phyloP scores from a whole-genome alignment of 2,329 filamentous ascomycete genomes.

The Claviceps sp. region DNA sequence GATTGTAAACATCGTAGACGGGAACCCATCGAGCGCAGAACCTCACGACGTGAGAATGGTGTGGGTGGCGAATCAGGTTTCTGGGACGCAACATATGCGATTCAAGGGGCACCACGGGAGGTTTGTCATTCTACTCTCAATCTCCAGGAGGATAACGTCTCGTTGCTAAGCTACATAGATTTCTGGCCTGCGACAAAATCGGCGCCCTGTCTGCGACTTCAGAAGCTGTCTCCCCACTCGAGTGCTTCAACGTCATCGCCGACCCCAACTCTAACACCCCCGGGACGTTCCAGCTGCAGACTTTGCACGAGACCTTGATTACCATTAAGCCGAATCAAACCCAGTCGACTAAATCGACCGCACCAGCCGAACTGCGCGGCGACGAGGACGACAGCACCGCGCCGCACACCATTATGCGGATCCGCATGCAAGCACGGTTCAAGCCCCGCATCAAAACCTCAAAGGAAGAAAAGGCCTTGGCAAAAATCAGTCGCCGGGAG shows the following conservation, averaged over 20 bases:
- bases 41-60: constrained; percentile 94
- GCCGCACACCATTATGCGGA: constrained; percentile 59
- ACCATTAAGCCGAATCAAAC: constrained; percentile 39
- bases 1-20: constrained; percentile 81
- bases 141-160: too few species aligned
- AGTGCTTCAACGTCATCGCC: constrained; percentile 62
- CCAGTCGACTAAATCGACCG: constrained; percentile 30
- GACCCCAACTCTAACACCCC: constrained; percentile 35
- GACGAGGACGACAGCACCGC: constrained; percentile 51
- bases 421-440: constrained; percentile 92
- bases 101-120: constrained; percentile 86
- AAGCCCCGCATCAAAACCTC: constrained; percentile 69
- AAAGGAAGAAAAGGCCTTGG: constrained; percentile 70
- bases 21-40: constrained; percentile 70
- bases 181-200: constrained; percentile 73
- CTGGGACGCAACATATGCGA: constrained; percentile 67
- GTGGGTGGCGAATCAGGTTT: constrained; percentile 77
- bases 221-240: constrained; percentile 71
- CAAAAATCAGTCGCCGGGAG: constrained; percentile 78
- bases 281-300: constrained; percentile 63
- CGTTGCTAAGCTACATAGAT: constrained; percentile 33
- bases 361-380: constrained; percentile 55
- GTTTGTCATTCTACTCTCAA: constrained; percentile 14
- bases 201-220: constrained; percentile 64
- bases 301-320: constrained; percentile 57